Percentiles rank a stretch among this genome's conserved stretches.
Evolutionary conservation across 345 rosid genomes (phyloP).

Genomic region (Bretschneidera sinensis): DNA sequence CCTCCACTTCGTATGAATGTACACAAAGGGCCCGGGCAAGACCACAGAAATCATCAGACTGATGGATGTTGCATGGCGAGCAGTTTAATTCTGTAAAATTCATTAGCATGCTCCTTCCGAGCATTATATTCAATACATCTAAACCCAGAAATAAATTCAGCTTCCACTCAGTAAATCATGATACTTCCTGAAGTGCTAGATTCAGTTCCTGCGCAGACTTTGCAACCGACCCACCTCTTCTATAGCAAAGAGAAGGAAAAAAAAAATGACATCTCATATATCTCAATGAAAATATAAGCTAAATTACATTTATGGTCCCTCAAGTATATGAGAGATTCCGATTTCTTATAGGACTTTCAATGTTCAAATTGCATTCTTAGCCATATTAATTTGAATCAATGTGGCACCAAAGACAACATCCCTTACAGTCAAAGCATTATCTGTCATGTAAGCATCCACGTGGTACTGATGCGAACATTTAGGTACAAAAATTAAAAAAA

Average conservation of each 20-base stretch:
- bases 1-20: slow-evolving; percentile 29
- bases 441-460: too few relatives aligned
- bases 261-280: neutral
- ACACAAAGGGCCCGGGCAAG: slow-evolving; percentile 21
- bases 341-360: too few relatives aligned
- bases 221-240: slow-evolving; percentile 91
- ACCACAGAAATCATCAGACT: slow-evolving; percentile 3
- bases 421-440: too few relatives aligned
- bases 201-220: slow-evolving; percentile 81
- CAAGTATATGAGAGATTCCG: too few relatives aligned
- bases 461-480: too few relatives aligned
- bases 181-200: slow-evolving; percentile 75
- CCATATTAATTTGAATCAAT: too few relatives aligned
- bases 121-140: neutral
- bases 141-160: neutral
- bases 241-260: slow-evolving; percentile 17
- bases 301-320: too few relatives aligned
- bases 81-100: slow-evolving; percentile 5
- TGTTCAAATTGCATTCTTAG: too few relatives aligned
- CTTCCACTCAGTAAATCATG: slow-evolving; percentile 26
- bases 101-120: slow-evolving; percentile 6
- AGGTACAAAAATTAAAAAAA: too few relatives aligned
- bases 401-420: too few relatives aligned
- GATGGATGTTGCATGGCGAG: slow-evolving; percentile 3
- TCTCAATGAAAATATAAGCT: slow-evolving; percentile 1